phyloP scores from a whole-genome alignment of 208 protist species.

The Endotrypanum monterogeii region DNA sequence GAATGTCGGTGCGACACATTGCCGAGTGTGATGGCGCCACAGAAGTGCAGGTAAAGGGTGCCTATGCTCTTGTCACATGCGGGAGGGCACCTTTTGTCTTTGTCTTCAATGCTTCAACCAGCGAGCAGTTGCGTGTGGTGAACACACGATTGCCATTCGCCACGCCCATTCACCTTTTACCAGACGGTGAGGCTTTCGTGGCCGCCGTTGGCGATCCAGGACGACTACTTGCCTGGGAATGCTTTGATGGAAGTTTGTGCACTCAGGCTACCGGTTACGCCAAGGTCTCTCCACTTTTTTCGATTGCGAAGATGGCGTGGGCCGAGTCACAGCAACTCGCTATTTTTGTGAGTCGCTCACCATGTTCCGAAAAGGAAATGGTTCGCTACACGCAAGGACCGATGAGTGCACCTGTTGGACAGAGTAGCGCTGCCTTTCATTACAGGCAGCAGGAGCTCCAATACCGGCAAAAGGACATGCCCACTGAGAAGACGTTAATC shows the following conservation, averaged over 20 bases:
- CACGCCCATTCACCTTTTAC: slow-evolving; percentile 44
- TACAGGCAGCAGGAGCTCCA: slow-evolving; percentile 19
- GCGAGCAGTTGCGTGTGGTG: slow-evolving; percentile 54
- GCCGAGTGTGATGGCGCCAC: slow-evolving; percentile 53
- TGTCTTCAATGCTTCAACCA: slow-evolving; percentile 56
- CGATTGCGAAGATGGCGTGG: slow-evolving; percentile 56
- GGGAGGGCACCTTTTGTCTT: slow-evolving; percentile 49
- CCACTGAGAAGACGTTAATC: slow-evolving; percentile 50
- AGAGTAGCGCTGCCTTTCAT: slow-evolving; percentile 14
- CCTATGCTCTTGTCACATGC: slow-evolving; percentile 62
- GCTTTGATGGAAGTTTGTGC: slow-evolving; percentile 56
- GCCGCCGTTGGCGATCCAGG: slow-evolving; percentile 39
- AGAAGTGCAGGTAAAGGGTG: slow-evolving; percentile 46
- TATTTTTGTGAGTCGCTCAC: slow-evolving; percentile 45
- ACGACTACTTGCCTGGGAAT: slow-evolving; percentile 60
- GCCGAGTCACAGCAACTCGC: slow-evolving; percentile 55
- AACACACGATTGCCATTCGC: slow-evolving; percentile 40
- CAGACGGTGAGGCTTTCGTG: slow-evolving; percentile 74
- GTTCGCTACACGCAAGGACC: slow-evolving; percentile 18
- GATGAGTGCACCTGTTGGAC: slow-evolving; percentile 3
- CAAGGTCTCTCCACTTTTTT: slow-evolving; percentile 37
- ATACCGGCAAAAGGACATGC: slow-evolving; percentile 24
- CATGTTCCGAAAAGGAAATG: slow-evolving; percentile 32
- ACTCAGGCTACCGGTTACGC: slow-evolving; percentile 48
- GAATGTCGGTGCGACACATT: slow-evolving; percentile 60